Conservation (phyloP, 495 filamentous ascomycete genomes). For the Pseudotulostoma volvatum region DNA sequence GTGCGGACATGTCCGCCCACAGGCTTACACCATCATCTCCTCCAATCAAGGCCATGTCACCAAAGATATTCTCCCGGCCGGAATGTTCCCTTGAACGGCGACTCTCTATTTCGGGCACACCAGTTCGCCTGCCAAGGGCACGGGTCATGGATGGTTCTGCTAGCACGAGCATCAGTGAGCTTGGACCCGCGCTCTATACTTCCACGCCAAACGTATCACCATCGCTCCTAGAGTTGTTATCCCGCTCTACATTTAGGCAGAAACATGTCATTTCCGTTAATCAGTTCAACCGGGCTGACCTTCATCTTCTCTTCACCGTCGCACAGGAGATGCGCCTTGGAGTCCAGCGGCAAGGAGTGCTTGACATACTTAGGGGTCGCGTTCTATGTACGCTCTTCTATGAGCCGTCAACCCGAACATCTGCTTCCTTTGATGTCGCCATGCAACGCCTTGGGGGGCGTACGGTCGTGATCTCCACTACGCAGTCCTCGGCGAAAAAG, state of each 20-base stretch:
- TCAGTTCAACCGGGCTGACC: conserved; percentile 68
- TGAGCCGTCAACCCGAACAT: conserved; percentile 92
- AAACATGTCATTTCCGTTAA: conserved; percentile 78
- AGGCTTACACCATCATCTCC: conserved; percentile 40
- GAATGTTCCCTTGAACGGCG: conserved; percentile 33
- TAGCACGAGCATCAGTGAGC: conserved; percentile 28
- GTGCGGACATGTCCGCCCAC: conserved; percentile 66
- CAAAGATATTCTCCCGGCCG: conserved; percentile 23
- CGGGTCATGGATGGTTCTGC: conserved; percentile 17
- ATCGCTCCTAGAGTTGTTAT: conserved; percentile 51
- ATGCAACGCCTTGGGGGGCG: conserved; percentile 93
- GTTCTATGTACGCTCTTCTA: conserved; percentile 88
- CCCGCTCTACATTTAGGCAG: conserved; percentile 67
- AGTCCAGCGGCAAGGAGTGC: conserved; percentile 74
- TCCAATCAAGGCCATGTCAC: conserved; percentile 33
- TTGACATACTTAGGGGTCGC: conserved; percentile 72
- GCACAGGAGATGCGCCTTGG: conserved; percentile 92
- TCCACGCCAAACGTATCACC: conserved; percentile 33
- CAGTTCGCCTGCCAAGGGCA: conserved; percentile 15
- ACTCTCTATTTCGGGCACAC: conserved; percentile 27
- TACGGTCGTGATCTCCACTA: conserved; percentile 59
- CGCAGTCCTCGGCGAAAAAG: conserved; percentile 74
- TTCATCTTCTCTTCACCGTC: conserved; percentile 88
- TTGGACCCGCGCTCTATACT: conserved; percentile 34
- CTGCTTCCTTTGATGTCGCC: conserved; percentile 88